phyloP scores from a whole-genome alignment of 768 basidiomycete genomes.

The Exsudoporus frostii region DNA sequence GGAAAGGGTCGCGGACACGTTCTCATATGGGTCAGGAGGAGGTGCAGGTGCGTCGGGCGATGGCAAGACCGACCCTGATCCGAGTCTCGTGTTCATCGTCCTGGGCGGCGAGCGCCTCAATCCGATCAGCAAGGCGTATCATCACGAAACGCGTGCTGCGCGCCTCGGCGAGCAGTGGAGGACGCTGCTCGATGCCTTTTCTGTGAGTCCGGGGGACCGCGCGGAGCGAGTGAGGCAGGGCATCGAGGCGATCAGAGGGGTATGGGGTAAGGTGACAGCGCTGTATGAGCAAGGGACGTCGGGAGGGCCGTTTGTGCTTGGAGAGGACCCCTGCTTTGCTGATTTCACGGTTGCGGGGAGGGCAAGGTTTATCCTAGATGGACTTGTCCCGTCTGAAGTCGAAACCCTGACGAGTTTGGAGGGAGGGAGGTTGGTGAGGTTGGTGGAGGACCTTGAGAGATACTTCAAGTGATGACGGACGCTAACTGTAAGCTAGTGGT shows the following conservation, averaged over 20 bases:
- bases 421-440: neutral
- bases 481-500: neutral
- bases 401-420: neutral
- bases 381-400: constrained; percentile 10
- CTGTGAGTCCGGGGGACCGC: constrained; percentile 25
- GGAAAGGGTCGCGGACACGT: constrained; percentile 24
- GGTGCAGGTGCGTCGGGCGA: neutral
- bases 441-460: neutral
- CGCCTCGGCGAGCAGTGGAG: constrained; percentile 39
- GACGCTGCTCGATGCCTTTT: constrained; percentile 18
- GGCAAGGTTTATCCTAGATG: constrained; percentile 9
- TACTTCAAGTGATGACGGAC: neutral
- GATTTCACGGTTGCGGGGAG: constrained; percentile 23
- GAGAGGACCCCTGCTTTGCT: constrained; percentile 15
- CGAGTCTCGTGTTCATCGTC: constrained; percentile 21
- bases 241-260: constrained; percentile 19
- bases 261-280: constrained; percentile 23
- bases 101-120: constrained; percentile 28
- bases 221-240: constrained; percentile 21
- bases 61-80: neutral
- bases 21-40: constrained; percentile 8
- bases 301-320: constrained; percentile 6
- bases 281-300: constrained; percentile 6
- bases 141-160: constrained; percentile 34
- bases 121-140: constrained; percentile 36